Conservation (phyloP, 495 filamentous ascomycete genomes). For the Penicillium lividum region DNA sequence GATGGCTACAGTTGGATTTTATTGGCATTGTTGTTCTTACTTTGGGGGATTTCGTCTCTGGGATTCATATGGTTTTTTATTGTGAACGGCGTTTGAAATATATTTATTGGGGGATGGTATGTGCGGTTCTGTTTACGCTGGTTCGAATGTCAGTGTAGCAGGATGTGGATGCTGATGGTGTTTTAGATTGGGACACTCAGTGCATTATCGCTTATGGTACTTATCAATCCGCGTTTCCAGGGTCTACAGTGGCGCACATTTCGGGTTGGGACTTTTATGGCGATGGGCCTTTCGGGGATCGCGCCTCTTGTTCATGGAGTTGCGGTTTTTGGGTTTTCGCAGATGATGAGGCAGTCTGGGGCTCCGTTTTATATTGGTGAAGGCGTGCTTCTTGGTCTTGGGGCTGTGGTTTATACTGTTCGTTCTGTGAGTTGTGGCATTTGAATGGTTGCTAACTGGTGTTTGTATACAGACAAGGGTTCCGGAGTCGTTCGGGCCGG, state of each 20-base stretch:
- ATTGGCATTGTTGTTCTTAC: conserved; percentile 26
- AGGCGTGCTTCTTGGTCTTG: conserved; percentile 3
- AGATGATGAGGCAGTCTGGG: conserved; percentile 9
- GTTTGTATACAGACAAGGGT: not conserved
- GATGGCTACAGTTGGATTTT: conserved; percentile 31
- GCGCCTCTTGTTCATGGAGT: conserved; percentile 10
- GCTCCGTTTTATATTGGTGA: conserved; percentile 4
- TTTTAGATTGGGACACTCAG: conserved; percentile 6
- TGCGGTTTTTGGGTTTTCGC: not conserved
- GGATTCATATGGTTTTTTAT: conserved; percentile 31
- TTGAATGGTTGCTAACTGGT: not conserved
- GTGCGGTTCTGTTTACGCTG: not conserved
- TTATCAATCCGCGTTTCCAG: conserved; percentile 10
- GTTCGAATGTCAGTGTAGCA: not conserved
- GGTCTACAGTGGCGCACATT: conserved; percentile 9
- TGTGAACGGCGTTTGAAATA: conserved; percentile 20
- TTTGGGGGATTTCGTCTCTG: conserved; percentile 30
- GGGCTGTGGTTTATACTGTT: conserved; percentile 5
- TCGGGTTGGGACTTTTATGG: conserved; percentile 8
- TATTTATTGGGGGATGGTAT: conserved; percentile 13
- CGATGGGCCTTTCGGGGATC: conserved; percentile 6
- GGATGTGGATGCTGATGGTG: not conserved
- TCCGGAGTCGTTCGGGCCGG: conserved; percentile 6
- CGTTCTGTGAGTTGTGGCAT: not conserved
- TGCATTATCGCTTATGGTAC: not conserved